phyloP scores from a whole-genome alignment of 352 stramenopile genomes.

The Thraustotheca clavata region DNA sequence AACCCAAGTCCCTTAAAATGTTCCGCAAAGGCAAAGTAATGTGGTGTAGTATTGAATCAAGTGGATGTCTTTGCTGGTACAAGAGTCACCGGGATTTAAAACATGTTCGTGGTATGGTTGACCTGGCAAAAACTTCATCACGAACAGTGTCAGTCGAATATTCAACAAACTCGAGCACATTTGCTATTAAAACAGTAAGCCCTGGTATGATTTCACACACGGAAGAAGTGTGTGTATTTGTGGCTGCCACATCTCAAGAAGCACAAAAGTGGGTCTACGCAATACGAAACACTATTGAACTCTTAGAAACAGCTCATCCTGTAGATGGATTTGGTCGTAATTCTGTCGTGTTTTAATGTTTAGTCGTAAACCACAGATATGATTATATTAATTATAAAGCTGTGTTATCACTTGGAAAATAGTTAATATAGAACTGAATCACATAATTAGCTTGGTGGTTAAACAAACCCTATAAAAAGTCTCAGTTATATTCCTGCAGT shows the following conservation, averaged over 20 bases:
- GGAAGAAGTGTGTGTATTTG: conserved; percentile 6
- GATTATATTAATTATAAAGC: no score
- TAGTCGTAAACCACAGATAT: no score
- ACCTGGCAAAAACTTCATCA: neutral
- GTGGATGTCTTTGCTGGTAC: conserved; percentile 17
- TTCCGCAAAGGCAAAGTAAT: conserved; percentile 18
- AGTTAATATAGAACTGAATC: no score
- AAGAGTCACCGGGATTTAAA: conserved; percentile 2
- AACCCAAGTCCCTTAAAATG: conserved; percentile 4
- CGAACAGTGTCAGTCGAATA: conserved; percentile 9
- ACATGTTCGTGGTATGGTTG: conserved; percentile 8
- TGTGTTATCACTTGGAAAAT: no score
- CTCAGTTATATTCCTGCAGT: no score
- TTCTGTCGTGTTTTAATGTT: conserved; percentile 21
- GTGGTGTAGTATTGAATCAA: conserved; percentile 13
- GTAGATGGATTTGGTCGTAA: conserved; percentile 12
- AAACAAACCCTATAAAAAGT: no score
- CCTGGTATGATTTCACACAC: conserved; percentile 7
- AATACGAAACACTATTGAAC: neutral
- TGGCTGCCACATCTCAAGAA: neutral
- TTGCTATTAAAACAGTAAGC: neutral
- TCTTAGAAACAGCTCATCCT: conserved; percentile 10
- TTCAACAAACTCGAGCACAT: neutral
- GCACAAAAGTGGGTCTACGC: conserved; percentile 2
- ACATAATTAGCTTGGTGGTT: no score